Base-by-base conservation (phyloP, 1,139 yeast genomes). In the Hemisphaericaspora subhashii region DNA sequence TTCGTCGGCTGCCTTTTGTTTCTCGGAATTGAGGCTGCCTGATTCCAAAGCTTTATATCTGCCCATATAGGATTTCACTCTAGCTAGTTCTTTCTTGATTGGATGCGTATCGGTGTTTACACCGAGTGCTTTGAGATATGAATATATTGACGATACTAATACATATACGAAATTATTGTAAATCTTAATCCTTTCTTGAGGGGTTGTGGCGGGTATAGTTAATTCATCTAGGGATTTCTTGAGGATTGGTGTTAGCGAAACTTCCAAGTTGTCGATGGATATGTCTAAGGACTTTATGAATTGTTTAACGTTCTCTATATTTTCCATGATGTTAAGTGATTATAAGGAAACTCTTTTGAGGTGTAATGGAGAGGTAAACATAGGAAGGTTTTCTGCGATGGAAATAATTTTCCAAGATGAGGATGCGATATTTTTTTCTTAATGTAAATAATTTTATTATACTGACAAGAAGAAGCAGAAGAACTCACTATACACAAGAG, bases 41-140 rank as follows among this genome's bases (percentile, higher is more conserved):
- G 40, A 36, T 38, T 69, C 75, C 2, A 73, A 60, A 7, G 62
- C 66, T 46, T 81, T 78, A 33, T 79, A 73, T 54, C 82, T 72
- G 30, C 72, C 74, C 83, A 87, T 83, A 51, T 83, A 83, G 12
- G 71, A 58, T 57, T 84, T 85, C 30, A 89, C 83, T 46, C 95
- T 69, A 16, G 69, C 71, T 38, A 89, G 68, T 57, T 89, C 96
- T 18, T 69, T 67, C 81, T 81, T 78, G 5, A 88, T 75, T 0
- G 84, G 80, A 46, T 83, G 87, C 3, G 62, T 59, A 13, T 68
- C 68, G 0, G 85, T 74, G 44, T 82, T 77, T 11, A 72, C 60
- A 0, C 94, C 95, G 12, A 64, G 62, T 2, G 80, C 55, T 51
- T 85, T 83, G 46, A 85, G 60, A 51, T 81, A 80, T 11, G 88